Percentiles rank a stretch among this genome's conserved stretches.
phyloP scores from a whole-genome alignment of 164 flowering plant species.

The Euptelea pleiosperma region DNA sequence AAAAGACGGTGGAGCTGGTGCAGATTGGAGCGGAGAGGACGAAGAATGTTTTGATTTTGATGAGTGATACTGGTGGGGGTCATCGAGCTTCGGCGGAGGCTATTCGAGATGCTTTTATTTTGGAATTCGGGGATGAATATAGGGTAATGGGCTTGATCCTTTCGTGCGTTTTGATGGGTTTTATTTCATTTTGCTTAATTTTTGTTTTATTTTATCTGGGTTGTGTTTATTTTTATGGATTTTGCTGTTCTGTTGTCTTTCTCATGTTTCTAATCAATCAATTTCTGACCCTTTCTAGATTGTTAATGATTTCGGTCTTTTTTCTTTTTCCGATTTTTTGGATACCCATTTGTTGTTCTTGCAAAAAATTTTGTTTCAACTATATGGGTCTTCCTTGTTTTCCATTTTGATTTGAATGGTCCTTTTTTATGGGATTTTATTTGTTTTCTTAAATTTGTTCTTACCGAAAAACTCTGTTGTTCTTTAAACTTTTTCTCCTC shows the following conservation, averaged over 20 bases:
- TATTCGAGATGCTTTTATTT: constrained; percentile 73
- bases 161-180: not conserved
- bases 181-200: too few species aligned
- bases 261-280: not conserved
- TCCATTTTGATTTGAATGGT: not conserved
- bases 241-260: not conserved
- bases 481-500: too few species aligned
- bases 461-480: not conserved
- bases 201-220: not conserved
- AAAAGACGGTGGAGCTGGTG: constrained; percentile 51
- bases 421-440: not conserved
- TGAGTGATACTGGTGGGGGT: constrained; percentile 99
- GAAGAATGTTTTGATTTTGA: constrained; percentile 81
- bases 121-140: constrained; percentile 83
- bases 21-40: constrained; percentile 90
- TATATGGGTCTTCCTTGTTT: not conserved
- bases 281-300: not conserved
- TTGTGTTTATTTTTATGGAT: not conserved
- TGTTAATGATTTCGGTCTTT: not conserved
- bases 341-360: constrained; percentile 8
- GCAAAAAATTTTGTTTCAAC: not conserved
- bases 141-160: constrained; percentile 31
- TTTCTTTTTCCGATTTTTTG: not conserved
- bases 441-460: not conserved
- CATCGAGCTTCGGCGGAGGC: constrained; percentile 98